Evolutionary conservation across 2,329 filamentous ascomycete species (phyloP).

Genomic region (Beauveria sp.): DNA sequence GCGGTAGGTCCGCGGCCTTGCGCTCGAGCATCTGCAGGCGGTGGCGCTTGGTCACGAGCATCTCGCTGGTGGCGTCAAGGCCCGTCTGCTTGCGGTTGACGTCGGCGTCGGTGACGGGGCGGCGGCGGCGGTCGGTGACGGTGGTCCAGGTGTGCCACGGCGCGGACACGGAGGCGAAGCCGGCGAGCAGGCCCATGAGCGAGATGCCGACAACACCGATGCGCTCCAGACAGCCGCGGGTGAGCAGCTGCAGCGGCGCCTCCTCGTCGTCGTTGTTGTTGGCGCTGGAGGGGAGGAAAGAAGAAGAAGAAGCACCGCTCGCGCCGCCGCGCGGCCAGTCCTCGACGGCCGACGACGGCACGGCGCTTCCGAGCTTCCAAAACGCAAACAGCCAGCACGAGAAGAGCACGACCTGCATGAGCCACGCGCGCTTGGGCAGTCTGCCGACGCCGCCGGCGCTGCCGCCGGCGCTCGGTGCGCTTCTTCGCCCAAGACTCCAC

Average conservation of each 20-base stretch:
- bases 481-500: constrained; percentile 42
- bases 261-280: constrained; percentile 14
- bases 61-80: constrained; percentile 68
- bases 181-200: constrained; percentile 79
- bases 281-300: background rate
- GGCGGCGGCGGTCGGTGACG: constrained; percentile 39
- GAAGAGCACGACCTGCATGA: constrained; percentile 55
- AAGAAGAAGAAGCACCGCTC: background rate
- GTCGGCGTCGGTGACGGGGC: constrained; percentile 64
- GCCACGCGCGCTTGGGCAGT: constrained; percentile 54
- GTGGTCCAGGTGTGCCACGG: constrained; percentile 78
- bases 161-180: constrained; percentile 80
- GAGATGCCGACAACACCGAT: constrained; percentile 81
- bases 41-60: constrained; percentile 68
- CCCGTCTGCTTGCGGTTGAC: constrained; percentile 71
- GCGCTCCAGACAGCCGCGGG: constrained; percentile 53
- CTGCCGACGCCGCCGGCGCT: too few relatives aligned
- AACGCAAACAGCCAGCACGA: constrained; percentile 63
- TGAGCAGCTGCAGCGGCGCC: constrained; percentile 30
- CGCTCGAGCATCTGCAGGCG: constrained; percentile 63
- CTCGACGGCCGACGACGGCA: constrained; percentile 35
- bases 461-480: too few relatives aligned
- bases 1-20: too few relatives aligned
- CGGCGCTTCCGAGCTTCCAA: constrained; percentile 64
- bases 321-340: constrained; percentile 6